These are phyloP conservation scores for Lentinula sp. DNA, from an alignment of 768 basidiomycete species.

Conservation along the genomic window DNA sequence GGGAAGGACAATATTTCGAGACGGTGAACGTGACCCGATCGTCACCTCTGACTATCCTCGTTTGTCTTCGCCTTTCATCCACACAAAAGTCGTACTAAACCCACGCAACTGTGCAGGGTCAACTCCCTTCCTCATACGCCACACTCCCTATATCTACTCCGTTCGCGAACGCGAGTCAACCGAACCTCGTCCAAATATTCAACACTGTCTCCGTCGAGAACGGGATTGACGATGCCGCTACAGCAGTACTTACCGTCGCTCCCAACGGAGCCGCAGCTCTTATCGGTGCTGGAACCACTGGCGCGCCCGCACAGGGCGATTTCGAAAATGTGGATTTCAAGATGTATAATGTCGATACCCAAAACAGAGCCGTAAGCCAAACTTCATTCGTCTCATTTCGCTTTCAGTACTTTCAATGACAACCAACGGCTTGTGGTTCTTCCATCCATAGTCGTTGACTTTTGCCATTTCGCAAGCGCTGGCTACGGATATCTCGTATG, in stretches of 20 bases:
- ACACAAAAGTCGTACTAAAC: too few relatives aligned
- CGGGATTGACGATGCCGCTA: slow-evolving; percentile 49
- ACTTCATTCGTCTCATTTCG: background rate
- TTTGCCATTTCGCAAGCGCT: slow-evolving; percentile 58
- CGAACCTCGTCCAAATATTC: slow-evolving; percentile 50
- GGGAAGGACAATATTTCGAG: slow-evolving; percentile 54
- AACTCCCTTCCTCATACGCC: slow-evolving; percentile 31
- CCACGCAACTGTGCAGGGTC: slow-evolving; percentile 30
- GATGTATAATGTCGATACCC: slow-evolving; percentile 62
- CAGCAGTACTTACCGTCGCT: slow-evolving; percentile 51
- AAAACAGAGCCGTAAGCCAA: slow-evolving; percentile 53
- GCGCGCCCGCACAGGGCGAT: slow-evolving; percentile 43
- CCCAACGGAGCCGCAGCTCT: slow-evolving; percentile 52
- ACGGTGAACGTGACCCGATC: slow-evolving; percentile 49
- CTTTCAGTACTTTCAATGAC: too few relatives aligned
- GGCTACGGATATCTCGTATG: slow-evolving; percentile 55
- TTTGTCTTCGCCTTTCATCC: slow-evolving; percentile 14
- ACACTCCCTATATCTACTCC: slow-evolving; percentile 24
- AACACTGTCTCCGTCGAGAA: slow-evolving; percentile 35
- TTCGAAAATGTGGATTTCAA: slow-evolving; percentile 57
- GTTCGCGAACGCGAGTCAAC: slow-evolving; percentile 35
- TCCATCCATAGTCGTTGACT: slow-evolving; percentile 33
- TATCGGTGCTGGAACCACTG: slow-evolving; percentile 55
- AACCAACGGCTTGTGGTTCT: background rate
- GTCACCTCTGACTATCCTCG: slow-evolving; percentile 52